Conservation (phyloP, 1,284 basidiomycete genomes). For the Porodaedalea pini region DNA sequence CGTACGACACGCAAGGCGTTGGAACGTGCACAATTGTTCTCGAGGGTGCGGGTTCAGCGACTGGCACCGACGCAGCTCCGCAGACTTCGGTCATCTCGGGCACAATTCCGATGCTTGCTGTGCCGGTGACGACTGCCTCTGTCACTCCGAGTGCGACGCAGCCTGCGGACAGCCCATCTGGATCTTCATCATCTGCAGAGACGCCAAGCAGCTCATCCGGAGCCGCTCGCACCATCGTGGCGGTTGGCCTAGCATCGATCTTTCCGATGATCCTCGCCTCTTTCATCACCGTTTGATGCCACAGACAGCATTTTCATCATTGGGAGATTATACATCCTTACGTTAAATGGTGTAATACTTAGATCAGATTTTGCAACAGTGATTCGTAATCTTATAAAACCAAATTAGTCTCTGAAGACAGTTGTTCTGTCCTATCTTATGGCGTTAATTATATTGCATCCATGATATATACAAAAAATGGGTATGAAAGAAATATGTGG, state of each 20-base stretch:
- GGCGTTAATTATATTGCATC: no score
- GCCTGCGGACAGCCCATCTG: not conserved
- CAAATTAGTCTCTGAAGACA: no score
- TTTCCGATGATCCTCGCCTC: not conserved
- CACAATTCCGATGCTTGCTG: not conserved
- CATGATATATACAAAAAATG: no score
- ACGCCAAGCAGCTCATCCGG: not conserved
- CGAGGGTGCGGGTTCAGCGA: not conserved
- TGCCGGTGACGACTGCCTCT: conserved; percentile 5
- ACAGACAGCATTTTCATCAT: no score
- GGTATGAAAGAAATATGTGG: no score
- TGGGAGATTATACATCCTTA: no score
- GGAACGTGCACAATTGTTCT: not conserved
- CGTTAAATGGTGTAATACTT: no score
- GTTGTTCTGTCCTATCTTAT: no score
- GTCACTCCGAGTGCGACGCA: not conserved
- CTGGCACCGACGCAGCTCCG: not conserved
- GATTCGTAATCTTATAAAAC: no score
- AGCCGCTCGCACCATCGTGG: not conserved
- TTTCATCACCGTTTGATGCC: not conserved
- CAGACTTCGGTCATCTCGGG: not conserved
- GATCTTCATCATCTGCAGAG: not conserved
- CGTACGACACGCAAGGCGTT: conserved; percentile 3
- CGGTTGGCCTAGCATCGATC: not conserved
- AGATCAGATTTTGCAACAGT: no score